A percentile compares a stretch with the other conserved stretches of the same genome.
Evolutionary conservation across 768 basidiomycete species (phyloP).

Genomic region (Lentinula lateritia): DNA sequence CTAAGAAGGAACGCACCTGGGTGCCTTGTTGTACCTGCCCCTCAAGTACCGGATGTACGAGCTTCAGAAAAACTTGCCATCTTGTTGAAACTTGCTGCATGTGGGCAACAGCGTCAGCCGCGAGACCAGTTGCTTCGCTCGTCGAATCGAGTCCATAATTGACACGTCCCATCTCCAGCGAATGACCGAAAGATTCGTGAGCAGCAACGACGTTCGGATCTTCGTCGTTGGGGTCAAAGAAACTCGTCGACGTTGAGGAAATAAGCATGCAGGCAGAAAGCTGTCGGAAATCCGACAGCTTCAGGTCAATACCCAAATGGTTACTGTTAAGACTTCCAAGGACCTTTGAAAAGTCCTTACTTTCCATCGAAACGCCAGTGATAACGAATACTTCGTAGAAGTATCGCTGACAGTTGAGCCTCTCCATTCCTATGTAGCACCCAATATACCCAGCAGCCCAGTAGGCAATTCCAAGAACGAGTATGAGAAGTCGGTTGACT

Average conservation of each 20-base stretch:
- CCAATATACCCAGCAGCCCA: background rate
- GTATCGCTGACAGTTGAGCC: background rate
- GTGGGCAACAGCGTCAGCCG: background rate
- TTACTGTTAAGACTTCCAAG: background rate
- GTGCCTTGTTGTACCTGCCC: too few species aligned
- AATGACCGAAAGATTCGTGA: background rate
- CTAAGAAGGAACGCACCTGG: too few species aligned
- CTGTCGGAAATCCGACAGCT: background rate
- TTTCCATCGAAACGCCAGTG: background rate
- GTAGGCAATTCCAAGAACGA: background rate
- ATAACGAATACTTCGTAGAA: slow-evolving; percentile 1
- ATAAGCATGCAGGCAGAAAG: background rate
- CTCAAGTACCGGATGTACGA: background rate
- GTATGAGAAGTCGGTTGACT: slow-evolving; percentile 1
- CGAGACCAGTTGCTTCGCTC: background rate
- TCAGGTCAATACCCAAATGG: background rate
- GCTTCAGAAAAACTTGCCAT: background rate
- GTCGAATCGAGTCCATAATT: background rate
- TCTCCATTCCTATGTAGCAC: background rate
- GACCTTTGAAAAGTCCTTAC: background rate
- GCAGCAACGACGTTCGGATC: background rate
- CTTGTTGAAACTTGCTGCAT: background rate
- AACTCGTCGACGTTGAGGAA: background rate
- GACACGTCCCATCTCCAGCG: background rate
- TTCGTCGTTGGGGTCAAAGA: background rate